Percentiles rank a stretch among this genome's conserved stretches.
These are phyloP conservation scores for Herpetospermum pedunculosum DNA, from an alignment of 306 rosid genomes.

Conservation along the genomic window DNA sequence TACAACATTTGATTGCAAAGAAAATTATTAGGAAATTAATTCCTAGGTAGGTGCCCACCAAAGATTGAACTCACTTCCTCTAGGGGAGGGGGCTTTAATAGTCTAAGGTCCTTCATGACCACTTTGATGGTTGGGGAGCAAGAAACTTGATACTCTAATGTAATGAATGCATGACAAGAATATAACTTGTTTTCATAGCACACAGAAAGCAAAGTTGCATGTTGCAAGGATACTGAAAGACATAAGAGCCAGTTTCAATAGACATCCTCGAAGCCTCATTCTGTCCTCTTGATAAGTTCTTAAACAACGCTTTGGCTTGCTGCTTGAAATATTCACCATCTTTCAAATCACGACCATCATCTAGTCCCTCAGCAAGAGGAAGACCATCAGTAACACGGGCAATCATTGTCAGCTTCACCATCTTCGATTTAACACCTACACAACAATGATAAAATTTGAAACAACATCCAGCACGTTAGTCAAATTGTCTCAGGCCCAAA, in stretches of 20 bases:
- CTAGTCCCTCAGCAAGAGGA: conserved; percentile 84
- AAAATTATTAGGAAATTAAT: no score
- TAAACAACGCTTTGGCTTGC: conserved; percentile 88
- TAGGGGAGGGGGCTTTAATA: no score
- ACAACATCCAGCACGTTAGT: background rate
- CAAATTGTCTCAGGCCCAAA: background rate
- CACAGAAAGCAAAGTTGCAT: background rate
- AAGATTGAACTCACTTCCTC: no score
- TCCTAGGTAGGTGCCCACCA: no score
- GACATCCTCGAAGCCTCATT: conserved; percentile 97
- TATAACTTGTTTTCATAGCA: background rate
- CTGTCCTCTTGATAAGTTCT: conserved; percentile 77
- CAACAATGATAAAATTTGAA: background rate
- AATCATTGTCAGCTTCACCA: conserved; percentile 94
- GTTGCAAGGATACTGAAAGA: conserved; percentile 80
- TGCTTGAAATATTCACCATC: conserved; percentile 76
- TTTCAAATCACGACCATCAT: conserved; percentile 72
- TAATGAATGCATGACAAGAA: background rate
- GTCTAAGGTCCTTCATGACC: no score
- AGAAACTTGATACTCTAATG: background rate
- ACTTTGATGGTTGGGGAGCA: no score
- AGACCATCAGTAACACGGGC: conserved; percentile 97
- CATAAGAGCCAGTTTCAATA: conserved; percentile 74
- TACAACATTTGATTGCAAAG: no score
- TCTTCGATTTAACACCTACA: conserved; percentile 32